Base-by-base conservation (phyloP, 2,329 filamentous ascomycete species). In the Claviceps sp. region DNA sequence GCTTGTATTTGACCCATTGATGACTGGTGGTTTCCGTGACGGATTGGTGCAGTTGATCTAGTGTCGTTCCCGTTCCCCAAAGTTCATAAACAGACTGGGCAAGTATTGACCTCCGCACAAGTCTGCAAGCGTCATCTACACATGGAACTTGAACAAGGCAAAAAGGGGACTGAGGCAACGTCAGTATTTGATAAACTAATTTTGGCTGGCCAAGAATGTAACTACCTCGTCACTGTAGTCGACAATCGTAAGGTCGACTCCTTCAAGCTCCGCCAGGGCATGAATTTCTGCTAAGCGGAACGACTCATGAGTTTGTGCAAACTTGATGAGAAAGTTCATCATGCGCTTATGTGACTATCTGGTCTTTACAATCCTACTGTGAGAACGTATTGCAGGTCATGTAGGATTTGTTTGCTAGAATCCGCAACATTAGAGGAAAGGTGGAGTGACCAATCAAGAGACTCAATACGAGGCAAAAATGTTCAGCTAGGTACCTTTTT, bases 231-330 rank as follows among this genome's bases (percentile, higher is more conserved):
- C 71, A 55, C 77, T 77, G 66, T 97, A 96, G 7, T 74, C 78
- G n/a, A 91, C 60, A 55, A 96, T 76, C 58, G 87, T 76, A 50
- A 96, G 64, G 24, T 84, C 68, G 39, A 93, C 72, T 10, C 75
- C 75, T 52, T 82, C 78, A 5, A 91, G 65, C 10, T 80, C 71
- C 4, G 89, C 89, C 19, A 98, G 73, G 24, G 93, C 83, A 62
- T 91, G 73, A 14, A 95, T 78, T 68, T 98, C 93, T 3, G 90
- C 81, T 52, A 82, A 74, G 41, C 91, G 85, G 65, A 98, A 98
- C n/a, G 81, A 85, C 71, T 96, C 89, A 66, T 97, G 90, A 54
- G 79, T 75, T 68, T 97, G 93, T 45, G 84, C 85, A 65, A 97
- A 89, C 60, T 91, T 87, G 57, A 98, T 82, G 55, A 98, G 77